Evolutionary conservation across 2,329 filamentous ascomycete species (phyloP), one percentile per base, ranked within the genome.

Genomic region (Stemphylium vesicarium): DNA sequence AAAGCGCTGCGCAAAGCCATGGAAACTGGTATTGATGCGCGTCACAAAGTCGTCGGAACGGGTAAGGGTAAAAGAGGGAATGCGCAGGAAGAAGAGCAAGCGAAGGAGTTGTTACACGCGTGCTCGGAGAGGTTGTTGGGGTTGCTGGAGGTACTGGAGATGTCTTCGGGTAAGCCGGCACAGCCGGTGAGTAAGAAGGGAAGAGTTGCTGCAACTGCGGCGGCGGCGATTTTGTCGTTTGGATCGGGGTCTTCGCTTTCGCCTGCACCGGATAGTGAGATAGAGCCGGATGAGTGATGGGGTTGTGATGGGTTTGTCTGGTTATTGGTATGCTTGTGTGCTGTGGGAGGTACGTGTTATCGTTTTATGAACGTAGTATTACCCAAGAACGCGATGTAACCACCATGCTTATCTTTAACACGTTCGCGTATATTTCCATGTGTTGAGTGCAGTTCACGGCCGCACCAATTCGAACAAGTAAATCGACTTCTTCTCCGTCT

Each of bases 1-100:
- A 48, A 58, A 2, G 37, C 41, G 2, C 44, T 88, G 13, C 74
- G 75, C 33, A 50, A 69, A 0, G 80, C 82, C 0, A 76, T 84
- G n/a, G 75, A 83, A 55, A 56, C 65, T 15, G 87, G 87, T 0
- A 84, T 88, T 38, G 43, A 73, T 29, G 79, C 77, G 2, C 77
- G 86, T n/a, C 71, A 76, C 7, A 72, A 74, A 0, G 77, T 78
- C 0, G 77, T 73, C 46, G 77, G 70, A 2, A 79, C 79, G 20
- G 78, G 72, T 37, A 78, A 77, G 57, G 81, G 76, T 45, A 81
- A 76, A 62, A 78, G 74, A 56, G 75, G 69, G 0, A 73, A 70
- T 38, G 59, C 59, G 10, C 54, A 62, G 4, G 72, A 74, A 36
- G 77, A 79, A 47, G 69, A 70, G n/a, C 65, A 74, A 20, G 75